A percentile compares a stretch with the other conserved stretches of the same genome.
Evolutionary conservation across 164 flowering plant genomes (phyloP).

Genomic region (Umbellularia californica): DNA sequence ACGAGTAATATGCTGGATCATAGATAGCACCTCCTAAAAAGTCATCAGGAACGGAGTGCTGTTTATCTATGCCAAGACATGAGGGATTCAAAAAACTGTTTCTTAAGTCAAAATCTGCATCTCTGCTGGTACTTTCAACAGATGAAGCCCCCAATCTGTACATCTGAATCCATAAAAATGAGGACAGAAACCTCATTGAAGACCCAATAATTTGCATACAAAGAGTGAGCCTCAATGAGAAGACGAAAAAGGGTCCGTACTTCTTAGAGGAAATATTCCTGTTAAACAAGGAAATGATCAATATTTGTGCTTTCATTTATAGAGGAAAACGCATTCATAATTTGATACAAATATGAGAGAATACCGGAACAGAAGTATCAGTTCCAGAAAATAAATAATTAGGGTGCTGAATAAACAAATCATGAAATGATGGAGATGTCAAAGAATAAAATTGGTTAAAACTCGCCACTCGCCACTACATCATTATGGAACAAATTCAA

Average conservation of each 20-base stretch:
- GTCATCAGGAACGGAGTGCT: constrained; percentile 49
- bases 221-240: constrained; percentile 67
- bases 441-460: too few species aligned
- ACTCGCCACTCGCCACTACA: too few species aligned
- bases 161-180: constrained; percentile 87
- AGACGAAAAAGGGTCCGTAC: constrained; percentile 37
- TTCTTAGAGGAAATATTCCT: constrained; percentile 59
- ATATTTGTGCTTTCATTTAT: background rate
- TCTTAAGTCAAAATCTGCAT: constrained; percentile 62
- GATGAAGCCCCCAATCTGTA: constrained; percentile 75
- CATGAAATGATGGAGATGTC: background rate
- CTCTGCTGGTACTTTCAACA: constrained; percentile 39
- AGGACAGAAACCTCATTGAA: constrained; percentile 60
- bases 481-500: too few species aligned
- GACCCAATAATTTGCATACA: constrained; percentile 76
- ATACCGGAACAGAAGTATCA: background rate
- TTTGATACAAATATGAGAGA: background rate
- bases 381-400: background rate
- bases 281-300: constrained; percentile 17
- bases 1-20: constrained; percentile 74
- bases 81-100: constrained; percentile 70
- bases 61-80: constrained; percentile 35
- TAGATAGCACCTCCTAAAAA: constrained; percentile 73
- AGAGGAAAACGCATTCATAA: too few species aligned
- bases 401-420: background rate